Conservation (phyloP, 2,329 filamentous ascomycete genomes). For the Calonectria crousiana region DNA sequence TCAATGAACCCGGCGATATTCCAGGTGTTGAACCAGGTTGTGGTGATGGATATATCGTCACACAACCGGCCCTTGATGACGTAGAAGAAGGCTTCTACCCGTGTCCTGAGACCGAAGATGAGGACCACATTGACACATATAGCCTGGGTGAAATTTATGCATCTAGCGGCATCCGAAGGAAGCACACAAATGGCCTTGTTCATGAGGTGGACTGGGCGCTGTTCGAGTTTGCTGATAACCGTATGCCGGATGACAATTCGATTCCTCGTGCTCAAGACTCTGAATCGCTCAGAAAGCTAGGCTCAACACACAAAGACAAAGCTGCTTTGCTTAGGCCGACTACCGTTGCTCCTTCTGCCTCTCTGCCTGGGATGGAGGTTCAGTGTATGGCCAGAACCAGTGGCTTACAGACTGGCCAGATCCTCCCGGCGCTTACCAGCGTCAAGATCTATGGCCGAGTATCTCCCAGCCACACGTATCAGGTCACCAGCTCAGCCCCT, state of each 20-base stretch:
- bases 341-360: slow-evolving; percentile 68
- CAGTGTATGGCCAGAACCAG: slow-evolving; percentile 91
- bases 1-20: slow-evolving; percentile 78
- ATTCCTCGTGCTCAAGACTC: slow-evolving; percentile 61
- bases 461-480: slow-evolving; percentile 81
- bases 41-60: slow-evolving; percentile 83
- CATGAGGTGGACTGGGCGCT: slow-evolving; percentile 98
- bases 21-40: slow-evolving; percentile 81
- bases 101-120: slow-evolving; percentile 75
- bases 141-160: slow-evolving; percentile 88
- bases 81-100: slow-evolving; percentile 87
- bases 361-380: slow-evolving; percentile 80
- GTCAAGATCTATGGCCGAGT: slow-evolving; percentile 89
- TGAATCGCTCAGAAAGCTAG: slow-evolving; percentile 25
- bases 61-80: slow-evolving; percentile 91
- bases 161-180: slow-evolving; percentile 87
- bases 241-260: slow-evolving; percentile 78
- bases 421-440: slow-evolving; percentile 81
- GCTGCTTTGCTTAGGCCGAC: slow-evolving; percentile 62
- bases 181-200: slow-evolving; percentile 76
- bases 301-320: slow-evolving; percentile 35
- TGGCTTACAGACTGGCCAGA: slow-evolving; percentile 82
- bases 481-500: slow-evolving; percentile 61
- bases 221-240: slow-evolving; percentile 80
- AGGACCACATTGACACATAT: slow-evolving; percentile 86